Evolutionary conservation across 495 filamentous ascomycete genomes (phyloP).

Genomic region (Acidiella bohemica): DNA sequence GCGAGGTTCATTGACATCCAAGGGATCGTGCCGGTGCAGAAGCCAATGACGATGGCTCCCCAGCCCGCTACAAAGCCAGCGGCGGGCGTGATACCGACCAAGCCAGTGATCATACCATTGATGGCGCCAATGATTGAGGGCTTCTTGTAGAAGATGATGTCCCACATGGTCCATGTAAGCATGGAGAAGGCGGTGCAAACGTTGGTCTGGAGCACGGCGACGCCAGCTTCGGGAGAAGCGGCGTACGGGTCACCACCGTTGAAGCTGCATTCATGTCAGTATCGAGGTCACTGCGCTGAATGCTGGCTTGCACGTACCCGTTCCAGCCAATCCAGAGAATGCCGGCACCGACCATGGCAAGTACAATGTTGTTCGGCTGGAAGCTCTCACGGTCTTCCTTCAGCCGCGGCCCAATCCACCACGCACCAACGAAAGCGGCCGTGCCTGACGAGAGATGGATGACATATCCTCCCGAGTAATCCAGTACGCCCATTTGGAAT

Average conservation of each 20-base stretch:
- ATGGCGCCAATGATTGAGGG: constrained; percentile 41
- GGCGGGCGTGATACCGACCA: constrained; percentile 44
- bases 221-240: constrained; percentile 41
- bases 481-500: constrained; percentile 37
- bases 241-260: constrained; percentile 45
- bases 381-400: constrained; percentile 37
- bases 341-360: constrained; percentile 39
- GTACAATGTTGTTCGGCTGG: constrained; percentile 39
- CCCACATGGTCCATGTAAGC: constrained; percentile 36
- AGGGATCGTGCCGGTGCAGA: constrained; percentile 37
- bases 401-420: constrained; percentile 42
- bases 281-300: neutral
- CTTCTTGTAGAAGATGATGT: constrained; percentile 37
- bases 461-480: constrained; percentile 48
- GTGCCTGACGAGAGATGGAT: constrained; percentile 46
- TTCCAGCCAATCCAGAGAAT: constrained; percentile 49
- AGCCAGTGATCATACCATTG: constrained; percentile 41
- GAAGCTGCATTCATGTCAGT: constrained; percentile 23
- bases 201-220: constrained; percentile 46
- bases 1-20: constrained; percentile 43
- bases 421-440: constrained; percentile 41
- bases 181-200: constrained; percentile 40
- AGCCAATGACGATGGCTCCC: constrained; percentile 41
- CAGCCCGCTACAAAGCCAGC: constrained; percentile 44
- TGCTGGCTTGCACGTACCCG: constrained; percentile 20